Conservation (phyloP, 2,329 filamentous ascomycete genomes). For the Phialophora macrospora region DNA sequence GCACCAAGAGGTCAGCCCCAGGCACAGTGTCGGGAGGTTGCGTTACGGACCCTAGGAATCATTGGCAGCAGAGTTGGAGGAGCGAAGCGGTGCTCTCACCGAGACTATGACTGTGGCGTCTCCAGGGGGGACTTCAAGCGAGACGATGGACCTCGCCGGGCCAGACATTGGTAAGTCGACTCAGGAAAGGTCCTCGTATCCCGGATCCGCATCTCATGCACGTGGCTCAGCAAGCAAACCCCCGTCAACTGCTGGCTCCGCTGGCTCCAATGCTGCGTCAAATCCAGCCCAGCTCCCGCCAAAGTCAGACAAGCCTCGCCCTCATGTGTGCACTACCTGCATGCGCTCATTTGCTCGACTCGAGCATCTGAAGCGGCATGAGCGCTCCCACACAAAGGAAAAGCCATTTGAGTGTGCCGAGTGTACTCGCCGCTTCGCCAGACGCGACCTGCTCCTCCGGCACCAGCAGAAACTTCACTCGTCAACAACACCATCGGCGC, state of each 20-base stretch:
- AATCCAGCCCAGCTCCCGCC: conserved; percentile 64
- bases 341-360: conserved; percentile 89
- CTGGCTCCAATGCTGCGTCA: conserved; percentile 9
- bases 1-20: neutral
- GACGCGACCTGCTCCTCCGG: conserved; percentile 85
- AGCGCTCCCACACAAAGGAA: conserved; percentile 97
- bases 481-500: conserved; percentile 82
- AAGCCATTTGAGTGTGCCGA: conserved; percentile 98
- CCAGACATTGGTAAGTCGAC: conserved; percentile 25
- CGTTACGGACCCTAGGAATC: neutral
- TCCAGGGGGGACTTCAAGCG: conserved; percentile 11
- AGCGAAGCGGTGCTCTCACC: neutral
- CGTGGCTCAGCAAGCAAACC: conserved; percentile 21
- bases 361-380: conserved; percentile 96
- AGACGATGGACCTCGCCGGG: conserved; percentile 13
- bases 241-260: conserved; percentile 21
- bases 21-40: neutral
- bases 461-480: conserved; percentile 99
- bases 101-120: conserved; percentile 18
- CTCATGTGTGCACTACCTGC: conserved; percentile 91
- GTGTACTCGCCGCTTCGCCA: conserved; percentile 91
- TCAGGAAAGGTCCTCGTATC: neutral
- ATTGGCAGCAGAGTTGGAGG: conserved; percentile 1
- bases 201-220: conserved; percentile 7
- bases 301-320: conserved; percentile 96